Percentiles rank a stretch among this genome's conserved stretches.
Evolutionary conservation across 345 rosid species (phyloP).

Genomic region (Citrus trifoliata): DNA sequence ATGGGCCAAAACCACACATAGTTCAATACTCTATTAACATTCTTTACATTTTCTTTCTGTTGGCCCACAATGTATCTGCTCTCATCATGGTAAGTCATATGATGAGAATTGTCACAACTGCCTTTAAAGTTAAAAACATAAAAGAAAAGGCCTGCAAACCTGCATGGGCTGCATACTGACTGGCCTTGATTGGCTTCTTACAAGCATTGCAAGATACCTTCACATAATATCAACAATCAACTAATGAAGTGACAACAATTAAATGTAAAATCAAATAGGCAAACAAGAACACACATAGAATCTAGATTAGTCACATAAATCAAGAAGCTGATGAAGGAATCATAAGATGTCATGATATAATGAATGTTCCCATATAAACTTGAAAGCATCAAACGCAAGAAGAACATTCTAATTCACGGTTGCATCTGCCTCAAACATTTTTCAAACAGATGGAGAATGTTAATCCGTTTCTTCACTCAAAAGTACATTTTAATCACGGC

Average conservation of each 20-base stretch:
- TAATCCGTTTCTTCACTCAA: not conserved
- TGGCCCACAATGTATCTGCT: not conserved
- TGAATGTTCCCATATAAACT: not conserved
- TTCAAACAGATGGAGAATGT: not conserved
- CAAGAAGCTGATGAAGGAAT: not conserved
- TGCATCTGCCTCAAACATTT: not conserved
- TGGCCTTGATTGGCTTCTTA: constrained; percentile 66
- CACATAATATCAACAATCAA: constrained; percentile 21
- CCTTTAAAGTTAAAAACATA: not conserved
- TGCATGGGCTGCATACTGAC: constrained; percentile 64
- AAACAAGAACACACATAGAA: not conserved
- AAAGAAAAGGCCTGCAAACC: constrained; percentile 38
- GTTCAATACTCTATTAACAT: not conserved
- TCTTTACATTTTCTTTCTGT: not conserved
- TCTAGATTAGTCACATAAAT: not conserved
- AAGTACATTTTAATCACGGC: not conserved
- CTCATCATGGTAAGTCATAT: not conserved
- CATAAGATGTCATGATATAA: not conserved
- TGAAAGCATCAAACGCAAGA: not conserved
- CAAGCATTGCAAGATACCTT: constrained; percentile 74
- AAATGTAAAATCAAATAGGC: not conserved
- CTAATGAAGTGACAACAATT: not conserved
- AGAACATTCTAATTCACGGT: not conserved
- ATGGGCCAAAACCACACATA: not conserved
- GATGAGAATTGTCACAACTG: not conserved